Evolutionary conservation across 2,329 filamentous ascomycete genomes (phyloP).

Genomic region (Pseudopyricularia cyperi): DNA sequence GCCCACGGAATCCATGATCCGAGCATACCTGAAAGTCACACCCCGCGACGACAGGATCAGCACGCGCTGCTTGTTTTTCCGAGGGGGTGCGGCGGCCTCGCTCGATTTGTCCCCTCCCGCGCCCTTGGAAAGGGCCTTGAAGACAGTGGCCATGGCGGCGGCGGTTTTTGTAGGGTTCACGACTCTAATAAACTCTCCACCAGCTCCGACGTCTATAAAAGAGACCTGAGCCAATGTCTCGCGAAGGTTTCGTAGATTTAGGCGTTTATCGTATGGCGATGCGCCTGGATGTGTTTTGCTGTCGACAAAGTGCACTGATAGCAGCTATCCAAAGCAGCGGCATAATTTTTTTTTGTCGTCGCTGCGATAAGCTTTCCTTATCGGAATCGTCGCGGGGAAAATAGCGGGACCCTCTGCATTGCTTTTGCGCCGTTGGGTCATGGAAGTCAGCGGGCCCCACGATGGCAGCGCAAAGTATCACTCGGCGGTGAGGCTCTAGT

Average conservation of each 20-base stretch:
- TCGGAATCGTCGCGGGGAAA: background rate
- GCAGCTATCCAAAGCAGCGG: background rate
- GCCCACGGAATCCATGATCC: too few relatives aligned
- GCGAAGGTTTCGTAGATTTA: background rate
- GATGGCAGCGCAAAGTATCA: background rate
- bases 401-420: background rate
- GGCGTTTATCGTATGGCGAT: background rate
- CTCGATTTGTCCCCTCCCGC: constrained; percentile 33
- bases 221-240: background rate
- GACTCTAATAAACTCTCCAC: too few relatives aligned
- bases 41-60: constrained; percentile 86
- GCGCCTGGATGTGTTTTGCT: background rate
- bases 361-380: background rate
- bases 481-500: background rate
- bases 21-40: constrained; percentile 72
- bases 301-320: background rate
- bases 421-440: background rate
- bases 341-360: background rate
- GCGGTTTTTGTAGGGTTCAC: background rate
- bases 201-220: background rate
- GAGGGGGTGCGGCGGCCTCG: constrained; percentile 11
- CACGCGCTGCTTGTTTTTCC: constrained; percentile 62
- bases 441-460: background rate
- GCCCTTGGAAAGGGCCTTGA: constrained; percentile 59
- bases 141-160: constrained; percentile 54